These are phyloP conservation scores for Yarrowia osloensis DNA, from an alignment of 805 yeast genomes.

Conservation along the genomic window DNA sequence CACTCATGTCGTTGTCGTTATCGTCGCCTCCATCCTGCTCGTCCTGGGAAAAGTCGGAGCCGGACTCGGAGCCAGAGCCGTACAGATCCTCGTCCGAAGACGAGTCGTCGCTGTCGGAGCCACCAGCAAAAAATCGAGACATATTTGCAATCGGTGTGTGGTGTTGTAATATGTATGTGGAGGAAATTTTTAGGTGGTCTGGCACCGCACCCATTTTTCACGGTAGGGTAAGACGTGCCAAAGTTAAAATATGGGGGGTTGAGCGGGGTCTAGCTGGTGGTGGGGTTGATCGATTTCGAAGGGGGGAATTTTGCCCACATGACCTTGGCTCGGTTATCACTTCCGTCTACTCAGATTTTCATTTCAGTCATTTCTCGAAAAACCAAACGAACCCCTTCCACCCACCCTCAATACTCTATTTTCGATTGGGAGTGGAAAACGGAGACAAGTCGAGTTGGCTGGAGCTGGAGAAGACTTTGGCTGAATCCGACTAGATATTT, in stretches of 20 bases:
- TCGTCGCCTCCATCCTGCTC: conserved; percentile 38
- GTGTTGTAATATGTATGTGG: conserved; percentile 12
- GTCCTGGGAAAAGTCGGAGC: conserved; percentile 39
- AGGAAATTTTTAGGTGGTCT: conserved; percentile 4
- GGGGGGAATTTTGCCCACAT: too few species aligned
- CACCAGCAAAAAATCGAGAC: conserved; percentile 84
- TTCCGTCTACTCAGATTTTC: too few species aligned
- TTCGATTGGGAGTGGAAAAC: too few species aligned
- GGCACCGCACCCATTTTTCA: background rate
- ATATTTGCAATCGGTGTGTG: conserved; percentile 44
- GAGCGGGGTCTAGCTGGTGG: too few species aligned
- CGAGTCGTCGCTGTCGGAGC: conserved; percentile 59
- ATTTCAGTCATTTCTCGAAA: too few species aligned
- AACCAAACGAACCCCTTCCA: too few species aligned
- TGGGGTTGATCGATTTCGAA: too few species aligned
- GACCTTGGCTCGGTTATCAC: too few species aligned
- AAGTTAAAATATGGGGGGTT: background rate
- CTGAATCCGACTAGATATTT: too few species aligned
- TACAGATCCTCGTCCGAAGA: conserved; percentile 61
- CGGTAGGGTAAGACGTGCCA: background rate
- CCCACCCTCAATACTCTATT: too few species aligned
- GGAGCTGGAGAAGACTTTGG: too few species aligned
- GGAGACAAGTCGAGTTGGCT: too few species aligned
- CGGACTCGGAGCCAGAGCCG: conserved; percentile 48
- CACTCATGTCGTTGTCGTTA: conserved; percentile 41